Conservation (phyloP, 805 yeast genomes). For the Myxozyma mucilagina region DNA sequence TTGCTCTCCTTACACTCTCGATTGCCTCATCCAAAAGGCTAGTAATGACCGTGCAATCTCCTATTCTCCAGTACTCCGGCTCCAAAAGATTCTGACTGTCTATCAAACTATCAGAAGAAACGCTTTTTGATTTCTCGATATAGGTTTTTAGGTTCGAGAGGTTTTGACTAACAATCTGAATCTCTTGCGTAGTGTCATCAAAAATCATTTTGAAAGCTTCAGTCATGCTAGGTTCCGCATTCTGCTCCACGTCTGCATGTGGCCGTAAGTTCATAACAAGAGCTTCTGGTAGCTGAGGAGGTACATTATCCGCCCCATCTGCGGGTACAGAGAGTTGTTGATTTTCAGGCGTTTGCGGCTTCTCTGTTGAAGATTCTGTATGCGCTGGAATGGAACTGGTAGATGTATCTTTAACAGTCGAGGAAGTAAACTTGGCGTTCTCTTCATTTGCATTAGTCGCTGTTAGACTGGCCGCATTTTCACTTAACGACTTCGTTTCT, state of each 20-base stretch:
- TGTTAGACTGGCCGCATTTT: too few species aligned
- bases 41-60: background rate
- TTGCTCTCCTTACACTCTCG: background rate
- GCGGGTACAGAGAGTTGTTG: background rate
- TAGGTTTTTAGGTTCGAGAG: background rate
- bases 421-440: too few species aligned
- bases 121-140: background rate
- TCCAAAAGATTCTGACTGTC: background rate
- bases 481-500: too few species aligned
- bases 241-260: background rate
- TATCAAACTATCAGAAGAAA: background rate
- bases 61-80: slow-evolving; percentile 10
- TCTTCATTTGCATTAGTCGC: too few species aligned
- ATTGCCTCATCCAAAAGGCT: slow-evolving; percentile 5
- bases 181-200: slow-evolving; percentile 1
- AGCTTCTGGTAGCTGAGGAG: background rate
- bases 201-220: slow-evolving; percentile 12
- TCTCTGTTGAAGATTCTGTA: background rate
- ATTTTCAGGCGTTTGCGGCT: background rate
- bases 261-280: background rate
- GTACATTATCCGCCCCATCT: background rate
- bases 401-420: background rate
- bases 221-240: slow-evolving; percentile 1
- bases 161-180: slow-evolving; percentile 6
- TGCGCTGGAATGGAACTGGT: background rate